Base-by-base conservation (phyloP, 2,329 filamentous ascomycete genomes). In the Berkeleyomyces basicola region DNA sequence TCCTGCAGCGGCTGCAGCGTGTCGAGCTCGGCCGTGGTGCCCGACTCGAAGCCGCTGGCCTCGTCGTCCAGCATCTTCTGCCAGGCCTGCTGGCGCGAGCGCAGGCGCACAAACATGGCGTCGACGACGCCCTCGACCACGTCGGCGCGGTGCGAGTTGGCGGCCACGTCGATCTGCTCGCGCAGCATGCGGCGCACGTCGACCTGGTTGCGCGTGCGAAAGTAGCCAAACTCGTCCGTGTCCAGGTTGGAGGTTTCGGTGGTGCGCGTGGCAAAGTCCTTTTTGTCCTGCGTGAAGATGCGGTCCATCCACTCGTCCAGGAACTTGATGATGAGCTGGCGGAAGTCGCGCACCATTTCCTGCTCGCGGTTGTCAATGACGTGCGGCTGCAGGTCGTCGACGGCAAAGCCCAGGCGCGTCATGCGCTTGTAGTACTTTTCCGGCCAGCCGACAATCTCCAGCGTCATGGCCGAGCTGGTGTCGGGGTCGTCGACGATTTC, bases 141-240 rank as follows among this genome's bases (percentile, higher is more conserved):
- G 70, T 97, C 93, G 62, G 85, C 82, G 60, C 93, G 87, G 70
- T 91, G 82, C 53, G 90, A 96, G 69, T 88, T 87, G 47, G 84
- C 85, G 3, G 91, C 91, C 0, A 90, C 89, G 66, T 87, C 83
- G 42, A 96, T 82, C 73, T 99, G 93, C 73, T 99, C 92, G 67
- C 88, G 85, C 66, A 99, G 79, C 90, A 99, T 97, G 65, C 91
- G 87, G 91, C 95, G 99, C 78, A 97, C 87, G 70, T 96, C 91
- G 63, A 91, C 87, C 61, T 96, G 78, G 65, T 91, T 96, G 74
- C 88, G 91, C 60, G 91, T 96, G 59, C 92, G 86, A 75, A 96
- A 91, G 72, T 89, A 91, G 65, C 90, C 90, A 71, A 95, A 90
- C 70, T 91, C 85, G 73, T 95, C 90, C 68, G 83, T 84, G 71